These are phyloP conservation scores for Chlorella sp. DNA, from an alignment of 139 green algal genomes.

Conservation along the genomic window DNA sequence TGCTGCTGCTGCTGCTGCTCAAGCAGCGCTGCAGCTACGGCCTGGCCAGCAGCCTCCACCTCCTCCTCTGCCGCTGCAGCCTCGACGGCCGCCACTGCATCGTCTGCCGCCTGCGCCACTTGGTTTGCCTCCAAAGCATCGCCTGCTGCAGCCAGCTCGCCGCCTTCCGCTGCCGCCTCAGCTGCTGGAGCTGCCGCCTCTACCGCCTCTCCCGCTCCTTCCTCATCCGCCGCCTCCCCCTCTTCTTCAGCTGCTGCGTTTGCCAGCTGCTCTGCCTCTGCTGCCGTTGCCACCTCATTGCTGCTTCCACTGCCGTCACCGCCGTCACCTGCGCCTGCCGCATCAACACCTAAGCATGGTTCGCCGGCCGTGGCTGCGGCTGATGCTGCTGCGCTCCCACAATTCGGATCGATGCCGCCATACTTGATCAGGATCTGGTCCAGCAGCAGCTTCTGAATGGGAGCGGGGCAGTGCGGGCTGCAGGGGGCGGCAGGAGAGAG, in stretches of 20 bases:
- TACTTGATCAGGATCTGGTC: background rate
- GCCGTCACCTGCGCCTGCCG: background rate
- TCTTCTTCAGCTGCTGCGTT: background rate
- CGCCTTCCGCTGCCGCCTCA: background rate
- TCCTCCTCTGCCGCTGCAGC: background rate
- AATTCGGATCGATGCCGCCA: background rate
- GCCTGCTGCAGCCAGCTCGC: background rate
- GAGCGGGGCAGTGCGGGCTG: constrained; percentile 14
- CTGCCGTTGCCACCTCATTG: no score
- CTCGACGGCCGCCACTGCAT: background rate
- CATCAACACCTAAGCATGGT: background rate
- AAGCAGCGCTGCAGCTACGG: background rate
- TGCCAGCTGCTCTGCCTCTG: background rate
- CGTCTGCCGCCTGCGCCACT: background rate
- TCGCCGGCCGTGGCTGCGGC: background rate
- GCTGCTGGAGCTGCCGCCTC: background rate
- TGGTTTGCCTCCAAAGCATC: no score
- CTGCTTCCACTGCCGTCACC: background rate
- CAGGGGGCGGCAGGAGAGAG: no score
- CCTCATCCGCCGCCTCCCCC: background rate
- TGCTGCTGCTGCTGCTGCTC: background rate
- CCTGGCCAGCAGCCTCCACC: background rate
- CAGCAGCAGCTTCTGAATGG: constrained; percentile 7
- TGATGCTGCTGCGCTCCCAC: background rate
- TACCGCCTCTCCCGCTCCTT: background rate